These are phyloP conservation scores for barley (Hordeum vulgare) DNA, from an alignment of 176 grass and related monocot species.

Conservation along the genomic window DNA sequence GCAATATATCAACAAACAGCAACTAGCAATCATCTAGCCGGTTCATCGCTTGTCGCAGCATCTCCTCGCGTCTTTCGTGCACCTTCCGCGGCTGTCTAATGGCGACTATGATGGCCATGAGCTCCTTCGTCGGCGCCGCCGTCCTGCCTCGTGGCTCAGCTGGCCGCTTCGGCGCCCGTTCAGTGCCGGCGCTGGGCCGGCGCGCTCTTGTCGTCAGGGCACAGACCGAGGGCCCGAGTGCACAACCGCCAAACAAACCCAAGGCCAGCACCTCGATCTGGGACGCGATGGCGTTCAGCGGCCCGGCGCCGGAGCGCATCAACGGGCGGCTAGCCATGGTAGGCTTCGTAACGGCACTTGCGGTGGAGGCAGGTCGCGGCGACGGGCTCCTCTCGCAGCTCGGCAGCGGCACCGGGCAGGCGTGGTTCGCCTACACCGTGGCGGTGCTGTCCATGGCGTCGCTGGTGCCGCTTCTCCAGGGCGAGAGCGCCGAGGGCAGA, in stretches of 20 bases:
- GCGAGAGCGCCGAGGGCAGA: conserved; percentile 27
- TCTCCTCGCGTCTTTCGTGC: too few relatives aligned
- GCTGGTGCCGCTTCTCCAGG: conserved; percentile 46
- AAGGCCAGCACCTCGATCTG: conserved; percentile 4
- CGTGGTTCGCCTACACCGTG: conserved; percentile 34
- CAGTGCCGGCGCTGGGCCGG: background rate
- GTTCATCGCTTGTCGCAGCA: too few relatives aligned
- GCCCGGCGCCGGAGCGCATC: conserved; percentile 54
- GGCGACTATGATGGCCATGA: background rate
- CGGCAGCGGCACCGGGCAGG: conserved; percentile 15
- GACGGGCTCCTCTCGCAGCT: conserved; percentile 27
- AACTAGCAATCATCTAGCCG: too few relatives aligned
- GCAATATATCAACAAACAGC: background rate
- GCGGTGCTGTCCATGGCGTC: conserved; percentile 43
- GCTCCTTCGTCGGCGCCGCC: background rate
- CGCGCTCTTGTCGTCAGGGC: background rate
- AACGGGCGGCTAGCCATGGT: conserved; percentile 57
- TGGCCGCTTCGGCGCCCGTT: background rate
- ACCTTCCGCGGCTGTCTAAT: background rate
- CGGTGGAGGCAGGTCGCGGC: conserved; percentile 39
- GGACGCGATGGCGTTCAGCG: conserved; percentile 53
- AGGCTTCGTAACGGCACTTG: conserved; percentile 46
- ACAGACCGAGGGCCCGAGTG: background rate
- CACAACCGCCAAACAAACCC: background rate
- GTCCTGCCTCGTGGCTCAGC: background rate